Base-by-base conservation (phyloP, 495 filamentous ascomycete species). In the Clavariopsis aquatica region DNA sequence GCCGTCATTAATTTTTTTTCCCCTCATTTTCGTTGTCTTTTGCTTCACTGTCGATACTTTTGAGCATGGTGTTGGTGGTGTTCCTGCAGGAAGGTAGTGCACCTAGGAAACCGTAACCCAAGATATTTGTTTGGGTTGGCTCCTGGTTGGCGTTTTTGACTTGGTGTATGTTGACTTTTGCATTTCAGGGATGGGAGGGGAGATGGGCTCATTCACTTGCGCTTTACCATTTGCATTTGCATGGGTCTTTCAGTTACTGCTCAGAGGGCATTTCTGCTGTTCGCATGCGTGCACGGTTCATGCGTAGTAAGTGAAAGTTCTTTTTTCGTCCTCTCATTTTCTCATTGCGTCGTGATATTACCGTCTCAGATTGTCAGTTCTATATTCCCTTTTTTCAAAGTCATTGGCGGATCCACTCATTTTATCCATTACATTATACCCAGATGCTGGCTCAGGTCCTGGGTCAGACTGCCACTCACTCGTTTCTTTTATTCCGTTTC, bases 1-100 rank as follows among this genome's bases (percentile, higher is more conserved):
- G 15, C n/a, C 29, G 10, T 28, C 51, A 53, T 9, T 26, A 26
- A 31, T 26, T 20, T 13, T 26, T 28, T 7, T 31, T 4, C 17
- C 24, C 52, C 19, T 29, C 47, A 13, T 26, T 43, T 34, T 22
- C 12, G 1, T 31, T 28, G 15, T 46, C 27, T 7, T 46, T 59
- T 52, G 38, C 19, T 56, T 36, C 34, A 24, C 34, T 59, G 41
- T 57, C 36, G 27, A 36, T 31, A 65, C 28, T 53, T 43, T 27
- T 43, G 27, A 66, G 64, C 64, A 61, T 66, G 64, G 64, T 66
- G 64, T 66, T 66, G 64, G 64, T 57, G 64, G 64, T 61, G 58
- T 67, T 67, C 59, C 64, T 62, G 38, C 62, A 28, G 64, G 64
- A 67, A 28, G 64, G 64, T 67, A 67, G 64, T 62, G 64, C 64